A percentile compares a stretch with the other conserved stretches of the same genome.
phyloP scores from a whole-genome alignment of 108 stramenopile genomes.

The Pseudonitzschia pungens region DNA sequence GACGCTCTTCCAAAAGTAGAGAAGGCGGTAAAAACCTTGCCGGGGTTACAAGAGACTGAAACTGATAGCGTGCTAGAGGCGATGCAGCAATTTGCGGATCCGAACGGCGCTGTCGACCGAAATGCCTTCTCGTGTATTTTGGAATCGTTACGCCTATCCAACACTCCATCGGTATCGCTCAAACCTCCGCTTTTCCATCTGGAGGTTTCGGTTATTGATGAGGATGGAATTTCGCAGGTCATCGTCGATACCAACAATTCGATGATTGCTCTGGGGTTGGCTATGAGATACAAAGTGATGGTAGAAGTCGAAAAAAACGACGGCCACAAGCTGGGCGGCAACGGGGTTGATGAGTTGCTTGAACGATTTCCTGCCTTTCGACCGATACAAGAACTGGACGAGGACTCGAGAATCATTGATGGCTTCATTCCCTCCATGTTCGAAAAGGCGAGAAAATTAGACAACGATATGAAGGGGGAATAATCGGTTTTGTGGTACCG shows the following conservation, averaged over 20 bases:
- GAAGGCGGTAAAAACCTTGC: conserved; percentile 22
- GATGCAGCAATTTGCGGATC: conserved; percentile 14
- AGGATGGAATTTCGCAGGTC: neutral
- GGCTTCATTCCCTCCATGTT: conserved; percentile 40
- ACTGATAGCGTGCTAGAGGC: conserved; percentile 11
- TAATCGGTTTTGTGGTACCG: neutral
- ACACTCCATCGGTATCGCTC: neutral
- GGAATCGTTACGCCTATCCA: conserved; percentile 21
- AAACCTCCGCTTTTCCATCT: conserved; percentile 6
- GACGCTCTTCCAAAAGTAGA: conserved; percentile 15
- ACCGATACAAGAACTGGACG: conserved; percentile 29
- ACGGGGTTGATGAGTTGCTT: conserved; percentile 8
- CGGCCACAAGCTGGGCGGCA: neutral
- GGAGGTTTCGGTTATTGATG: conserved; percentile 13
- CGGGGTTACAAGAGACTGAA: conserved; percentile 18
- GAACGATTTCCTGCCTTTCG: conserved; percentile 31
- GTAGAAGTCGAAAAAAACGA: conserved; percentile 6
- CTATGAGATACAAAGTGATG: conserved; percentile 29
- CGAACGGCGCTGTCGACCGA: conserved; percentile 23
- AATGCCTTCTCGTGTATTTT: conserved; percentile 26
- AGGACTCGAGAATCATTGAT: conserved; percentile 40
- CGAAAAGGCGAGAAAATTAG: conserved; percentile 8
- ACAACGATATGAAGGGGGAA: conserved; percentile 12
- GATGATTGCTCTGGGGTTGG: conserved; percentile 28
- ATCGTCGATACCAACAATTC: conserved; percentile 5